A percentile compares a stretch with the other conserved stretches of the same genome.
Conservation (phyloP, 805 yeast species). For the Wickerhamia fluorescens region DNA sequence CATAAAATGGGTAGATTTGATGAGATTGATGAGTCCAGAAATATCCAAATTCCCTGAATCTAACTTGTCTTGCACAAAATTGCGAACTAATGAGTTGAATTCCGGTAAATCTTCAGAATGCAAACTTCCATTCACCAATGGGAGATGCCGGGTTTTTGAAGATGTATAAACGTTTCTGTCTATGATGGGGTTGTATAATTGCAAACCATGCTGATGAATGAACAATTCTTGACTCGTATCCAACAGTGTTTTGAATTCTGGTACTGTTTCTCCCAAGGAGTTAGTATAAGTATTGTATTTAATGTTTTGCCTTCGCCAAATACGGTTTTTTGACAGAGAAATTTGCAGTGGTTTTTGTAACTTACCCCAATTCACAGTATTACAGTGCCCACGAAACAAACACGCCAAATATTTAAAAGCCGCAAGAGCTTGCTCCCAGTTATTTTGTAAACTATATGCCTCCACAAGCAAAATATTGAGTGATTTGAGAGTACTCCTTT, state of each 20-base stretch:
- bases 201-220: not conserved
- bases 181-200: slow-evolving; percentile 17
- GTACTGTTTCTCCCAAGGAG: slow-evolving; percentile 1
- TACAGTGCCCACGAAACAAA: slow-evolving; percentile 14
- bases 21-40: slow-evolving; percentile 12
- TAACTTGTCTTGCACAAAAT: slow-evolving; percentile 6
- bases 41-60: slow-evolving; percentile 7
- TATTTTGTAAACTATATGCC: slow-evolving; percentile 17
- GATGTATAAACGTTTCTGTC: slow-evolving; percentile 22
- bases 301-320: slow-evolving; percentile 19
- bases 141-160: slow-evolving; percentile 12
- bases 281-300: slow-evolving; percentile 7
- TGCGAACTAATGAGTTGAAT: slow-evolving; percentile 16
- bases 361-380: slow-evolving; percentile 7
- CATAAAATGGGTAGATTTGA: slow-evolving; percentile 17
- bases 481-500: slow-evolving; percentile 20
- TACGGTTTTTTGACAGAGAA: slow-evolving; percentile 10
- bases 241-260: slow-evolving; percentile 4
- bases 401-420: slow-evolving; percentile 15
- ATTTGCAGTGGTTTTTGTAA: slow-evolving; percentile 7
- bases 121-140: slow-evolving; percentile 23
- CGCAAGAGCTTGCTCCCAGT: slow-evolving; percentile 15
- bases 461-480: slow-evolving; percentile 25
- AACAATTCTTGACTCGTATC: slow-evolving; percentile 5
- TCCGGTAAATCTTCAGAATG: slow-evolving; percentile 24